Conservation (phyloP, 495 filamentous ascomycete genomes). For the Podospora fimiseda region DNA sequence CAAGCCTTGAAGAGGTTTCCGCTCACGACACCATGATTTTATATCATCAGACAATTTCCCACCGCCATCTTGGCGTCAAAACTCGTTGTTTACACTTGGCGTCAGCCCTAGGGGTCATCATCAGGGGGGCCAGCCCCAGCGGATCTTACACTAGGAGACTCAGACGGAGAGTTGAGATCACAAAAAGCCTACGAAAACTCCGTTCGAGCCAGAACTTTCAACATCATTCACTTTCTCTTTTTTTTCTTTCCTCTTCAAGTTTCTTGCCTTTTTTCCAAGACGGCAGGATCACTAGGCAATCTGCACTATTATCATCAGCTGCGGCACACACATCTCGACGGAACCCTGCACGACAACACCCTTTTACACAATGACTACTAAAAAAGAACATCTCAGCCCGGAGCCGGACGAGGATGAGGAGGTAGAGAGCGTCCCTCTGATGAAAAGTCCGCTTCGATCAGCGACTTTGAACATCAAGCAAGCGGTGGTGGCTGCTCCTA, state of each 20-base stretch:
- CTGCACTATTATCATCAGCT: neutral
- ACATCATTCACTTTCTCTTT: neutral
- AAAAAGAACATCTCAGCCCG: neutral
- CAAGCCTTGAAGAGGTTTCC: neutral
- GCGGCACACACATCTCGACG: neutral
- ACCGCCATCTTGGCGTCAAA: neutral
- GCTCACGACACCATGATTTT: neutral
- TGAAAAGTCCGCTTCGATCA: neutral
- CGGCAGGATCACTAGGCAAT: neutral
- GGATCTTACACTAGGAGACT: neutral
- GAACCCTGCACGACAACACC: neutral
- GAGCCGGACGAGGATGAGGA: neutral
- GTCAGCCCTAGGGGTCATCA: neutral
- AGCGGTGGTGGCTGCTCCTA: neutral
- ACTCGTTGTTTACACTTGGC: neutral
- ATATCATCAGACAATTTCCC: neutral
- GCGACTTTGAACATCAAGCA: neutral
- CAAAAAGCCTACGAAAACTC: neutral
- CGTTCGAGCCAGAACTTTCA: neutral
- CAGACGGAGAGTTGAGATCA: neutral
- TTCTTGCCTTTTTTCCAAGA: neutral
- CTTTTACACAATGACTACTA: neutral
- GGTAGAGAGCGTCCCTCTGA: neutral
- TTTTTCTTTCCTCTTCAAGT: neutral
- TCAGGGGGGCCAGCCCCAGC: neutral